A percentile compares a stretch with the other conserved stretches of the same genome.
These are phyloP conservation scores for Caloboletus firmus DNA, from an alignment of 1,284 basidiomycete genomes.

Conservation along the genomic window DNA sequence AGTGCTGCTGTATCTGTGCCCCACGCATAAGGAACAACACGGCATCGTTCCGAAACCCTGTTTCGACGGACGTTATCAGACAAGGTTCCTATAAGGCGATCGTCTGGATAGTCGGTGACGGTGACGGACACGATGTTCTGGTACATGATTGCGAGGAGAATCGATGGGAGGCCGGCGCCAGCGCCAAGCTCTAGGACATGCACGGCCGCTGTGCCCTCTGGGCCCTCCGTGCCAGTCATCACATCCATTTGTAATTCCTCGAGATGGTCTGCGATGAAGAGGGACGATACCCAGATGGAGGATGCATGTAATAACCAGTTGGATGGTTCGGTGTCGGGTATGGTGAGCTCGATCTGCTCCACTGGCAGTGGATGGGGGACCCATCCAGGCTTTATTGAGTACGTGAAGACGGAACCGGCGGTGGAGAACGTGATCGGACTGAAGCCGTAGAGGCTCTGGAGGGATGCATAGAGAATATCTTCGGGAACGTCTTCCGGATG, in stretches of 20 bases:
- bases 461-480: constrained; percentile 62
- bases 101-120: constrained; percentile 71
- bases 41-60: constrained; percentile 45
- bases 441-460: constrained; percentile 61
- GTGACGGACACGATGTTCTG: constrained; percentile 43
- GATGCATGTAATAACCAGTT: constrained; percentile 77
- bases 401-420: constrained; percentile 49
- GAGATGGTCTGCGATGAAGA: constrained; percentile 64
- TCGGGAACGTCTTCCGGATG: constrained; percentile 48
- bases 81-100: constrained; percentile 55
- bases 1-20: constrained; percentile 46
- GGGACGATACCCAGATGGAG: constrained; percentile 68
- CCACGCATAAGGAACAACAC: constrained; percentile 60
- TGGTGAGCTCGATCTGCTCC: constrained; percentile 41
- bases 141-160: constrained; percentile 55
- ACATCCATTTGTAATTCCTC: constrained; percentile 25
- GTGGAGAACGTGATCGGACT: constrained; percentile 58
- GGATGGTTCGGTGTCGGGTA: constrained; percentile 61
- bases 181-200: constrained; percentile 71
- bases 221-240: neutral
- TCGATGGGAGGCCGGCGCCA: constrained; percentile 69
- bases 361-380: neutral
- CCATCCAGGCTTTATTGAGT: constrained; percentile 29
- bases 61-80: constrained; percentile 58
- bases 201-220: constrained; percentile 22